These are phyloP conservation scores for Dendrostoma leiphaemia DNA, from an alignment of 2,329 filamentous ascomycete genomes.

Conservation along the genomic window DNA sequence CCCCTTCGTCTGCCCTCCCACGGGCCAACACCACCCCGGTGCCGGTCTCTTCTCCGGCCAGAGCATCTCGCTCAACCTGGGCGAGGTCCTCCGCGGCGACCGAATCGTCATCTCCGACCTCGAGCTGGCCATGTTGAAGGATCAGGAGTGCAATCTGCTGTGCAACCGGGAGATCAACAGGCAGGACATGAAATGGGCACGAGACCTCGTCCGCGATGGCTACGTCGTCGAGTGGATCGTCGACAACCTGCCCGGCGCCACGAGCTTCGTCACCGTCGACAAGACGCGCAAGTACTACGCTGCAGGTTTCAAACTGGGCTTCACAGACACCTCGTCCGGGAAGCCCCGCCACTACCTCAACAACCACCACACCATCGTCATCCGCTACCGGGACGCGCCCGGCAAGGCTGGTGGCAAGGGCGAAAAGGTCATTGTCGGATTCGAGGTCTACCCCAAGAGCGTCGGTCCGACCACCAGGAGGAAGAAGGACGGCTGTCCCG, in stretches of 20 bases:
- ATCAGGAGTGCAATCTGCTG: conserved; percentile 69
- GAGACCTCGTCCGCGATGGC: conserved; percentile 70
- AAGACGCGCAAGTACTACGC: conserved; percentile 86
- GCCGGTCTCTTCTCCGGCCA: conserved; percentile 72
- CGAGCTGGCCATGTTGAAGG: conserved; percentile 73
- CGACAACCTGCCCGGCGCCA: conserved; percentile 85
- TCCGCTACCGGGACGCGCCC: conserved; percentile 72
- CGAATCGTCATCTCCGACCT: conserved; percentile 84
- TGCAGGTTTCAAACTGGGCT: conserved; percentile 85
- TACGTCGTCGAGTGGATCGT: conserved; percentile 94
- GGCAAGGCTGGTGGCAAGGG: conserved; percentile 67
- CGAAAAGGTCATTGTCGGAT: conserved; percentile 79
- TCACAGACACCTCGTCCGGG: conserved; percentile 61
- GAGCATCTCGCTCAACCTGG: conserved; percentile 78
- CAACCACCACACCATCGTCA: conserved; percentile 84
- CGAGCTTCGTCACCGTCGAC: conserved; percentile 83
- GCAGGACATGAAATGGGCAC: conserved; percentile 64
- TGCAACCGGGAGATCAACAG: conserved; percentile 68
- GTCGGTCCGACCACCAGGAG: conserved; percentile 61
- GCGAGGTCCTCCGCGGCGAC: conserved; percentile 84
- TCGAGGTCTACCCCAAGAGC: conserved; percentile 88
- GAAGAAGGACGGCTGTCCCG: conserved; percentile 64
- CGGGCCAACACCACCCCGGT: conserved; percentile 62
- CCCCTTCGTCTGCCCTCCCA: conserved; percentile 81
- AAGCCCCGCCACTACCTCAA: conserved; percentile 72